phyloP scores from a whole-genome alignment of 2,329 filamentous ascomycete genomes.

The Podosphaera xanthii region DNA sequence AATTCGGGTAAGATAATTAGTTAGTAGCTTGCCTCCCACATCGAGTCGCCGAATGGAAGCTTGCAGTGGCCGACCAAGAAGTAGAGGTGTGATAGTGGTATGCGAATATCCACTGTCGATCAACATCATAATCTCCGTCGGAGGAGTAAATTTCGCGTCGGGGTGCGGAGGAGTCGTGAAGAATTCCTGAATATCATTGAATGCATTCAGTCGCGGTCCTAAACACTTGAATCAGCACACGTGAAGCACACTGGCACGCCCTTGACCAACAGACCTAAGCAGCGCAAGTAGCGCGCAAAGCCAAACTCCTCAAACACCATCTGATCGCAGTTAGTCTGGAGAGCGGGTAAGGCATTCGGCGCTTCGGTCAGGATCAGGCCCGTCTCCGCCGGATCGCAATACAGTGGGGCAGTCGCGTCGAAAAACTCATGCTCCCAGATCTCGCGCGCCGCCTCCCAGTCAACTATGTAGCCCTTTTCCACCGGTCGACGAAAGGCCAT shows the following conservation, averaged over 20 bases:
- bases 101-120: conserved; percentile 86
- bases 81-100: conserved; percentile 71
- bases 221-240: background rate
- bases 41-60: conserved; percentile 65
- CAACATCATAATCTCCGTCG: conserved; percentile 64
- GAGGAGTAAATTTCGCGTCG: conserved; percentile 21
- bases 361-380: conserved; percentile 69
- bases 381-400: conserved; percentile 59
- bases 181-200: conserved; percentile 45
- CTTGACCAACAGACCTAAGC: conserved; percentile 29
- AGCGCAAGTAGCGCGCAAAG: conserved; percentile 67
- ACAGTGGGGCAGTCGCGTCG: conserved; percentile 38
- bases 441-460: conserved; percentile 88
- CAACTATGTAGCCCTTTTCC: conserved; percentile 85
- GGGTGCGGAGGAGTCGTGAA: conserved; percentile 32
- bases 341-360: conserved; percentile 53
- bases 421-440: conserved; percentile 88
- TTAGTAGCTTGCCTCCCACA: conserved; percentile 77
- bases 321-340: conserved; percentile 84
- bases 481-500: conserved; percentile 70
- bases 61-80: conserved; percentile 61
- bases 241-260: background rate
- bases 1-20: conserved; percentile 76
- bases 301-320: conserved; percentile 95
- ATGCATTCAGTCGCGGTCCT: conserved; percentile 60